These are phyloP conservation scores for Lentinus tigrinus DNA, from an alignment of 768 basidiomycete genomes.

Conservation along the genomic window DNA sequence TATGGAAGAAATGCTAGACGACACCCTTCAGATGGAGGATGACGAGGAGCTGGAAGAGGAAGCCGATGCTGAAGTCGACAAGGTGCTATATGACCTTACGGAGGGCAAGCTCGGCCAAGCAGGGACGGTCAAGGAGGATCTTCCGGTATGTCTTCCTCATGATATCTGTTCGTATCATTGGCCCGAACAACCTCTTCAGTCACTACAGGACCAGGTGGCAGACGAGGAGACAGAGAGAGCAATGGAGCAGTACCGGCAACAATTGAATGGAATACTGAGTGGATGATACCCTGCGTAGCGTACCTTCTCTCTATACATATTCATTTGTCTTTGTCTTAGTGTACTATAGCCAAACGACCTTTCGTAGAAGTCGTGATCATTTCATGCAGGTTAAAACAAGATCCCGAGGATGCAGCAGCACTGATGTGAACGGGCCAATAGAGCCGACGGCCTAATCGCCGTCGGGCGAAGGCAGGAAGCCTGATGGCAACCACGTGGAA, in stretches of 20 bases:
- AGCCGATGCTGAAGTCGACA: slow-evolving; percentile 96
- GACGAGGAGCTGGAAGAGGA: slow-evolving; percentile 96
- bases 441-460: background rate
- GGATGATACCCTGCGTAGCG: slow-evolving; percentile 22
- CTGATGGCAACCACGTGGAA: slow-evolving; percentile 13
- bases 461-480: slow-evolving; percentile 7
- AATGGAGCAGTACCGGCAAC: slow-evolving; percentile 88
- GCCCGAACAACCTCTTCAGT: slow-evolving; percentile 33
- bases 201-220: slow-evolving; percentile 58
- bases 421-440: background rate
- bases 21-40: slow-evolving; percentile 86
- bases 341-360: background rate
- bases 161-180: background rate
- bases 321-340: no score
- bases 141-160: slow-evolving; percentile 60
- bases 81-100: slow-evolving; percentile 92
- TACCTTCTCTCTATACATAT: background rate
- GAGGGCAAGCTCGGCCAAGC: slow-evolving; percentile 93
- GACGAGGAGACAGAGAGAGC: slow-evolving; percentile 85
- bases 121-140: slow-evolving; percentile 64
- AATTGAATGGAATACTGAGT: slow-evolving; percentile 85
- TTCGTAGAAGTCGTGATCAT: background rate
- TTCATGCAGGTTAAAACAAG: no score
- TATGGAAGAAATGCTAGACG: slow-evolving; percentile 97
- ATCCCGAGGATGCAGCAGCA: no score